Evolutionary conservation across 768 basidiomycete species (phyloP), one percentile per base, ranked within the genome.

Genomic region (Lepiota venenata): DNA sequence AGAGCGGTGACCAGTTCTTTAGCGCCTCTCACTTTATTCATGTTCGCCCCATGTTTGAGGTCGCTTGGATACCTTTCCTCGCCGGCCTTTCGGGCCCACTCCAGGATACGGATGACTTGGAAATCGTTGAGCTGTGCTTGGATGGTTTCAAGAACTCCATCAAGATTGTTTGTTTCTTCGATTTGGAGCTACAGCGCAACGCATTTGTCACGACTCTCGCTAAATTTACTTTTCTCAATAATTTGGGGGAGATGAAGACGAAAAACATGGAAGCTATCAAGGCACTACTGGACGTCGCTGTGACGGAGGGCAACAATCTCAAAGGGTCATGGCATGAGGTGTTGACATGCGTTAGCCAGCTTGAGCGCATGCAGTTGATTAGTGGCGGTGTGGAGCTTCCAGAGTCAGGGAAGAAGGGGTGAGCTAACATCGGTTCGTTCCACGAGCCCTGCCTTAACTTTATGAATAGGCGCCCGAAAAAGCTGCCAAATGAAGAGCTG

Each of bases 251-350:
- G 75, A 99, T 99, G 97, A 95, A 93, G 72, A 80, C 92, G 32
- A 98, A 98, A 77, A 98, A 98, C 66, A 97, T 99, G 84, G 97
- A 98, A 66, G 97, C 96, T 5, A 98, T 99, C 74, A 98, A 98
- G 70, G 74, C 92, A 2, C 76, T 99, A 48, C 74, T 99, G 10
- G 97, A 98, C 64, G 84, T 99, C 41, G 96, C 97, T 14, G 88
- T 96, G 38, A 88, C 83, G n/a, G 95, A 99, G 66, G 97, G 97
- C 56, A 98, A 97, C 67, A 87, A 92, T 66, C 79, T 99, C 57
- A 97, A 95, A 73, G 88, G 87, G 1, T 93, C 90, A 16, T 99
- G 97, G 97, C 87, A 88, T 61, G 97, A 99, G 61, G 93, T 99
- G 25, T 70, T 99, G 60, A 91, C 87, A 14, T 98, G 97, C 70